phyloP scores from a whole-genome alignment of 2,329 filamentous ascomycete genomes.

The Bimuria novae-zelandiae region DNA sequence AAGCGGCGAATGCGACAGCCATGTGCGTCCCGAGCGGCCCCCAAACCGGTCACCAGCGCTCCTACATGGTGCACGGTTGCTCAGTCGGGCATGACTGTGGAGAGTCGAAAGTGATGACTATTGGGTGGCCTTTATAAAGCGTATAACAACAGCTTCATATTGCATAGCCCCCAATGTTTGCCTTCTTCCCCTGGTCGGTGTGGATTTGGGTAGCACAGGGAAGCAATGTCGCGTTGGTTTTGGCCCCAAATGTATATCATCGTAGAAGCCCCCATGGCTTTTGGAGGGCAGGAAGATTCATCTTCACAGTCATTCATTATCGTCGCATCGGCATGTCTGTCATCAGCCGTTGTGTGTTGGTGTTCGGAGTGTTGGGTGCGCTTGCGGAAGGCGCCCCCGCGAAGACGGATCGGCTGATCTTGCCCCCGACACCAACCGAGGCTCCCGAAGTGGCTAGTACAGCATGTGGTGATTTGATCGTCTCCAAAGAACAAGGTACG shows the following conservation, averaged over 20 bases:
- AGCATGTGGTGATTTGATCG: background rate
- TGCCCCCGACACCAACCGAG: background rate
- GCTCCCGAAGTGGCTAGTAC: constrained; percentile 3
- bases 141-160: background rate
- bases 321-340: background rate
- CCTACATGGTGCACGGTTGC: too few relatives aligned
- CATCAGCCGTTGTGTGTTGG: background rate
- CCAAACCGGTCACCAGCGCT: too few relatives aligned
- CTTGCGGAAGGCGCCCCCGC: background rate
- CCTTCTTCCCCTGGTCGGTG: background rate
- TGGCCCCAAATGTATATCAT: constrained; percentile 2
- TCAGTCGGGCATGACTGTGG: too few relatives aligned
- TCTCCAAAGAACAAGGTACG: constrained; percentile 1
- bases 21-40: background rate
- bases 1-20: background rate
- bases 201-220: background rate
- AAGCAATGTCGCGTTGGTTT: background rate
- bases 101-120: background rate
- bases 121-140: background rate
- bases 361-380: background rate
- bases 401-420: constrained; percentile 1
- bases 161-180: constrained; percentile 1
- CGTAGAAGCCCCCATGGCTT: background rate
- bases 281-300: background rate
- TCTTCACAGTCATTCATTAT: background rate